Conservation (phyloP, 2,329 filamentous ascomycete species). For the Colletotrichum melonis region DNA sequence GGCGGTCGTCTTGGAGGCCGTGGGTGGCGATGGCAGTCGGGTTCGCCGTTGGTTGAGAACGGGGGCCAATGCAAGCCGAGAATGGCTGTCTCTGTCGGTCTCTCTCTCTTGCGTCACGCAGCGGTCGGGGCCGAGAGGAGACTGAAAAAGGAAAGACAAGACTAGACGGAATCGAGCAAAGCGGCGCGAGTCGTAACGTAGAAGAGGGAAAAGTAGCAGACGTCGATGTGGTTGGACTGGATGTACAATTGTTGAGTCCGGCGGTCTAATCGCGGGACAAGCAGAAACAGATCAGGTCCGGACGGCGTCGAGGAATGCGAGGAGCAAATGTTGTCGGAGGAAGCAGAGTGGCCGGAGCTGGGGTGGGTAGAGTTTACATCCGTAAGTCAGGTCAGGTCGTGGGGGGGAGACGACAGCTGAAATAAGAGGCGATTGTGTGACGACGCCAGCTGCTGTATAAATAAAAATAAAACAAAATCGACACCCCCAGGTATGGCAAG, state of each 20-base stretch:
- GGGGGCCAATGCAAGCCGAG: constrained; percentile 12
- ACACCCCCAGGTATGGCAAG: neutral
- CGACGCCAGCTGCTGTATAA: constrained; percentile 14
- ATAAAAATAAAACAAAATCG: neutral
- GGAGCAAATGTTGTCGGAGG: constrained; percentile 13
- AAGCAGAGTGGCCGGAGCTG: constrained; percentile 29
- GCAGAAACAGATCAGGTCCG: constrained; percentile 31
- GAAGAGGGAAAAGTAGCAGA: constrained; percentile 7
- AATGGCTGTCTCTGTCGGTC: constrained; percentile 7
- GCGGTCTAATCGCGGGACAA: constrained; percentile 25
- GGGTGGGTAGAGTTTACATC: constrained; percentile 8
- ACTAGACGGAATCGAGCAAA: constrained; percentile 5
- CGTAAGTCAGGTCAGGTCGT: constrained; percentile 4
- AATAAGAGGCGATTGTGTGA: constrained; percentile 33
- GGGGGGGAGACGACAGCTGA: constrained; percentile 28
- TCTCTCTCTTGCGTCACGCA: neutral
- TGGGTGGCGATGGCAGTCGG: constrained; percentile 26
- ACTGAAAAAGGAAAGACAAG: constrained; percentile 18
- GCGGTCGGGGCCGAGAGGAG: neutral
- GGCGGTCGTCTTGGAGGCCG: constrained; percentile 27
- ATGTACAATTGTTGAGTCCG: constrained; percentile 12
- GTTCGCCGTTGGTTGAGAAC: constrained; percentile 27
- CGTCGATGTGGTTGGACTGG: neutral
- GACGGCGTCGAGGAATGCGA: constrained; percentile 29
- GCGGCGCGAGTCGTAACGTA: neutral